Conservation (phyloP, 148 eudicot species). For the Bassia scoparia region DNA sequence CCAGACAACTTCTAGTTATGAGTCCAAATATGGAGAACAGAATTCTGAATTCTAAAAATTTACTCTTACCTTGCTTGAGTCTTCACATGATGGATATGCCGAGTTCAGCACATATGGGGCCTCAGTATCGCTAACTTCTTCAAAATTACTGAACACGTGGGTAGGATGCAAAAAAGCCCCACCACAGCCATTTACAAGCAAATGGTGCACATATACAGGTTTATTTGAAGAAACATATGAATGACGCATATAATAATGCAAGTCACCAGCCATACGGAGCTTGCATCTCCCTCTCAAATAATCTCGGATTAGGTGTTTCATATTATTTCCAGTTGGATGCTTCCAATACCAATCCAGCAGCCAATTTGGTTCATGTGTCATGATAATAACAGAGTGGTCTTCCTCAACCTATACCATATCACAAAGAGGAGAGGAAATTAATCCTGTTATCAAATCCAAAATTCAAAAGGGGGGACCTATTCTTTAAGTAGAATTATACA, state of each 20-base stretch:
- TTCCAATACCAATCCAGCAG: constrained; percentile 98
- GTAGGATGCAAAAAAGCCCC: constrained; percentile 99
- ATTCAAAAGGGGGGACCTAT: too few species aligned
- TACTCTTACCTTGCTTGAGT: constrained; percentile 78
- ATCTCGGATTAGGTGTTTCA: constrained; percentile 70
- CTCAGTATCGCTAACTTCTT: constrained; percentile 52
- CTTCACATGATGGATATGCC: constrained; percentile 93
- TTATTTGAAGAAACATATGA: constrained; percentile 72
- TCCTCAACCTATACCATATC: constrained; percentile 59
- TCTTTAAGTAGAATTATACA: neutral
- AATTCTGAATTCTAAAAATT: neutral
- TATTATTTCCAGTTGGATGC: constrained; percentile 74
- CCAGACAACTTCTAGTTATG: constrained; percentile 1
- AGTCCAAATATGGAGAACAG: neutral
- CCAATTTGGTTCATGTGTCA: constrained; percentile 99
- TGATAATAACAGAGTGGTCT: constrained; percentile 79
- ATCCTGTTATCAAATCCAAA: neutral
- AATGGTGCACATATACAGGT: constrained; percentile 80
- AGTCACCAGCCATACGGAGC: constrained; percentile 92
- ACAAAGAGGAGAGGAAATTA: neutral
- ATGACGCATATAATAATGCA: constrained; percentile 99
- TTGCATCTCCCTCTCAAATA: constrained; percentile 84
- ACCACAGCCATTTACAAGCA: constrained; percentile 94
- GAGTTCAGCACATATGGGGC: constrained; percentile 61
- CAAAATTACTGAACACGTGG: constrained; percentile 75